Evolutionary conservation across 2,329 filamentous ascomycete species (phyloP).

Genomic region (Didymella pomorum): DNA sequence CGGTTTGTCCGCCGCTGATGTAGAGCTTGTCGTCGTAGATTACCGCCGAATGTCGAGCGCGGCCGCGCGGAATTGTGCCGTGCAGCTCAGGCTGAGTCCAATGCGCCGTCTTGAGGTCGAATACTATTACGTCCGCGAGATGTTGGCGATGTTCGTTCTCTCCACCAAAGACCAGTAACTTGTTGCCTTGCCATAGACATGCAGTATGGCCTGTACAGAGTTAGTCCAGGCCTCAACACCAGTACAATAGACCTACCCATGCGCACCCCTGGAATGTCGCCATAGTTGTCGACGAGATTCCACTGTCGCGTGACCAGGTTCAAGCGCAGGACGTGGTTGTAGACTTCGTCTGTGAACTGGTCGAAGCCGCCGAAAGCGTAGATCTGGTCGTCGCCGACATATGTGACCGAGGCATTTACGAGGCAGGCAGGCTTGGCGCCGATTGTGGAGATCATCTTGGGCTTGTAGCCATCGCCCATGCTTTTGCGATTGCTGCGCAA

Average conservation of each 20-base stretch:
- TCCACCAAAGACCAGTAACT: conserved; percentile 95
- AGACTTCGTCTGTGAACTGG: conserved; percentile 98
- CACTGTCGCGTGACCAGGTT: conserved; percentile 90
- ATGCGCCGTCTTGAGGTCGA: conserved; percentile 91
- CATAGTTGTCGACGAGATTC: conserved; percentile 97
- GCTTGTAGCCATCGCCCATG: conserved; percentile 78
- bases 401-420: conserved; percentile 98
- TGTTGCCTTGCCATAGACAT: conserved; percentile 90
- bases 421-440: conserved; percentile 83
- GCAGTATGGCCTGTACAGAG: conserved; percentile 80
- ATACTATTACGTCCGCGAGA: conserved; percentile 93
- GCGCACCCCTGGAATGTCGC: conserved; percentile 93
- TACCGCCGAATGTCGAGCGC: conserved; percentile 91
- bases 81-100: conserved; percentile 93
- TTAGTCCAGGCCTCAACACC: conserved; percentile 12
- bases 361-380: conserved; percentile 99
- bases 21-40: conserved; percentile 97
- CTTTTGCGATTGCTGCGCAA: conserved; percentile 57
- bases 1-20: conserved; percentile 93
- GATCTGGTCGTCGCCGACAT: conserved; percentile 95
- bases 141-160: conserved; percentile 98
- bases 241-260: conserved; percentile 72
- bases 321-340: conserved; percentile 93
- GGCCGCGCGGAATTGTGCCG: conserved; percentile 84
- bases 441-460: conserved; percentile 73